Evolutionary conservation across 139 green algal genomes (phyloP).

Genomic region (Tetraselmis striata): DNA sequence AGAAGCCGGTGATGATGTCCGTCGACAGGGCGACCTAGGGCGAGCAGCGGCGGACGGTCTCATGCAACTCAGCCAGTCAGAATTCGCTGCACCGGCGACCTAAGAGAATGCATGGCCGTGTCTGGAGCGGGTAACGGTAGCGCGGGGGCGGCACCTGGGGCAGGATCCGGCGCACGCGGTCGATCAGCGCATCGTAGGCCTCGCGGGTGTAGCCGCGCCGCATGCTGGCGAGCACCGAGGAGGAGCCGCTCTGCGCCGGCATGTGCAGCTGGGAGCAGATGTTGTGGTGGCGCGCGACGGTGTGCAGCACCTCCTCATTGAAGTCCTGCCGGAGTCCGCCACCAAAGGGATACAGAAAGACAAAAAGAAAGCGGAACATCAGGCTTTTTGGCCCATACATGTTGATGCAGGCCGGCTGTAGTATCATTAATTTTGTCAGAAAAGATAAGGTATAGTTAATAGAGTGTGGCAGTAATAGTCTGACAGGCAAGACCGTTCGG

Average conservation of each 20-base stretch:
- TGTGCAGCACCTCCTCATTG: slow-evolving; percentile 36
- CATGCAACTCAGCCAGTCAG: no score
- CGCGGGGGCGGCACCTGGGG: slow-evolving; percentile 41
- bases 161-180: slow-evolving; percentile 38
- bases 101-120: no score
- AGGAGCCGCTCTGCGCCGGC: slow-evolving; percentile 79
- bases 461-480: no score
- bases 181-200: slow-evolving; percentile 77
- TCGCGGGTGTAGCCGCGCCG: slow-evolving; percentile 71
- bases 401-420: no score
- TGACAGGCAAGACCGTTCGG: no score
- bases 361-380: neutral
- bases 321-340: slow-evolving; percentile 27
- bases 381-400: neutral
- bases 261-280: slow-evolving; percentile 85
- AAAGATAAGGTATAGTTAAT: no score
- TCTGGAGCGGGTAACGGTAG: no score
- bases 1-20: slow-evolving; percentile 89
- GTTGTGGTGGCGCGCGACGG: slow-evolving; percentile 44
- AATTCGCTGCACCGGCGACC: no score
- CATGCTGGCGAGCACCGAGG: slow-evolving; percentile 67
- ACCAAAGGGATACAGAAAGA: neutral
- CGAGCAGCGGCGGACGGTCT: no score
- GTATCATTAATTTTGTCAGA: no score
- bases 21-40: slow-evolving; percentile 59